Percentiles rank a stretch among this genome's conserved stretches.
These are phyloP conservation scores for Phytophthora fragariaefolia DNA, from an alignment of 352 stramenopile genomes.

Conservation along the genomic window DNA sequence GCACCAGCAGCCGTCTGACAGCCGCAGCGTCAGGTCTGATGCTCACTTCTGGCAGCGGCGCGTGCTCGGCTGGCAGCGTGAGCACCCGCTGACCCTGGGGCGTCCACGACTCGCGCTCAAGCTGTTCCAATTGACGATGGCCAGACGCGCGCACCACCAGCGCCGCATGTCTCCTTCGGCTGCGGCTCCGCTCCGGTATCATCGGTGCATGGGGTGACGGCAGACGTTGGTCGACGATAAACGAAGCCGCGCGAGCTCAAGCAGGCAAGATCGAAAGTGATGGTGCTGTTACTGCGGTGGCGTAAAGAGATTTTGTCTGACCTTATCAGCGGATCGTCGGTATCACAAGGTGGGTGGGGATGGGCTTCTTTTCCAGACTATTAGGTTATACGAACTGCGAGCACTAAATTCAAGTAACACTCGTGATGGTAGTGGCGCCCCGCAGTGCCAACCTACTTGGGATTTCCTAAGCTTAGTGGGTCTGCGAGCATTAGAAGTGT, in stretches of 20 bases:
- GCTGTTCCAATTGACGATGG: background rate
- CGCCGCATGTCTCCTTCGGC: slow-evolving; percentile 11
- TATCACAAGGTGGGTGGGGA: background rate
- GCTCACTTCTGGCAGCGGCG: background rate
- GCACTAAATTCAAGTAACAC: background rate
- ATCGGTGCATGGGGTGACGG: background rate
- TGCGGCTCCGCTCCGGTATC: slow-evolving; percentile 18
- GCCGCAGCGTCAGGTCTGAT: slow-evolving; percentile 3
- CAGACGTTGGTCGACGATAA: background rate
- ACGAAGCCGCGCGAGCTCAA: background rate
- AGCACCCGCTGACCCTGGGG: slow-evolving; percentile 20
- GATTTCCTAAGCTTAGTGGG: too few relatives aligned
- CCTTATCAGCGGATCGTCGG: background rate
- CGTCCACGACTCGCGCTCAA: slow-evolving; percentile 13
- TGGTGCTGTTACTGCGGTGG: background rate
- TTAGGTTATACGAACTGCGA: background rate
- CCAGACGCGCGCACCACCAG: slow-evolving; percentile 13
- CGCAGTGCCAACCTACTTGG: too few relatives aligned
- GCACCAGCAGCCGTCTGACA: slow-evolving; percentile 16
- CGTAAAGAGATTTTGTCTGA: slow-evolving; percentile 9
- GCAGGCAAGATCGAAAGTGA: slow-evolving; percentile 17
- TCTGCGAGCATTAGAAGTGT: too few relatives aligned
- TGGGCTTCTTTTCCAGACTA: background rate
- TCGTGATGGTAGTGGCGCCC: too few relatives aligned
- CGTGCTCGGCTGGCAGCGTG: slow-evolving; percentile 9